Evolutionary conservation across 768 basidiomycete species (phyloP).

Genomic region (Lentinula boryana): DNA sequence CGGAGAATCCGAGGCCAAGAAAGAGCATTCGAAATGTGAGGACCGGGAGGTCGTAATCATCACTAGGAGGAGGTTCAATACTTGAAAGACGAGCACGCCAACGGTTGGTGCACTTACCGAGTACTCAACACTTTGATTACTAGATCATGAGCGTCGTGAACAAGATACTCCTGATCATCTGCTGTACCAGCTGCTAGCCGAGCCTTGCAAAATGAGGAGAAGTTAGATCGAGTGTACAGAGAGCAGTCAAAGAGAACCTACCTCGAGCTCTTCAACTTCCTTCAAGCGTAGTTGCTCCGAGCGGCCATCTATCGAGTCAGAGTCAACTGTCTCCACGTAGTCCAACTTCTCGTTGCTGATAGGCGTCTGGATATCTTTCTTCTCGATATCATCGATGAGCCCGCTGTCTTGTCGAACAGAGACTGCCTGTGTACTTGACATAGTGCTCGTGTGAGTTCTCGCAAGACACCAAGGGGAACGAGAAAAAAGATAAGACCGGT

Average conservation of each 20-base stretch:
- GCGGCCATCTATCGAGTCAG: not conserved
- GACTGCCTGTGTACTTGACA: not conserved
- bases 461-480: not conserved
- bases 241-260: not conserved
- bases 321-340: not conserved
- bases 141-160: conserved; percentile 31
- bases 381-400: not conserved
- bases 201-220: conserved; percentile 16
- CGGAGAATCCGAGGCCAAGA: conserved; percentile 32
- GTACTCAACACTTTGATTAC: conserved; percentile 28
- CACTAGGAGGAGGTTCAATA: conserved; percentile 16
- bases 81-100: not conserved
- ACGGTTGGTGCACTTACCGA: conserved; percentile 7
- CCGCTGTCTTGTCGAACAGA: not conserved
- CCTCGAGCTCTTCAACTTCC: conserved; percentile 1
- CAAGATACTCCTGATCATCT: conserved; percentile 27
- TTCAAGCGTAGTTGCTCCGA: not conserved
- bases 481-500: not conserved
- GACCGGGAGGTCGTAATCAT: conserved; percentile 28
- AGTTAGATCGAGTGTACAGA: not conserved
- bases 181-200: conserved; percentile 24
- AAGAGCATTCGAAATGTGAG: conserved; percentile 35
- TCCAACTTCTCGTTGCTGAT: not conserved
- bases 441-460: not conserved
- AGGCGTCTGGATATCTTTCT: not conserved